These are phyloP conservation scores for Phytophthora ramorum DNA, from an alignment of 352 stramenopile species.

Conservation along the genomic window DNA sequence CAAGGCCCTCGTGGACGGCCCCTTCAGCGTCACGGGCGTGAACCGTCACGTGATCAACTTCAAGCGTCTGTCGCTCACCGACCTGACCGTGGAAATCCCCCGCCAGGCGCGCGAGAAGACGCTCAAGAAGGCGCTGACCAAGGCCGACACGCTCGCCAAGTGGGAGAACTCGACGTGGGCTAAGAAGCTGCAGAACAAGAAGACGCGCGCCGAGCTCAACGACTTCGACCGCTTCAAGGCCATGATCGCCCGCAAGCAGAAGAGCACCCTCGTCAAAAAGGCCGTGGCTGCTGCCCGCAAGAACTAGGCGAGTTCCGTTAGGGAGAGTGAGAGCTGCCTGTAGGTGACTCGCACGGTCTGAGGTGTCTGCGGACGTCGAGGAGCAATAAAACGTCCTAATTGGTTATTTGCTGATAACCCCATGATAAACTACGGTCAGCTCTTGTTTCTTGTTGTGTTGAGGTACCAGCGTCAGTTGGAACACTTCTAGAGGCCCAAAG, in stretches of 20 bases:
- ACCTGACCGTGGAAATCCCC: conserved; percentile 96
- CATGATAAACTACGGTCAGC: conserved; percentile 18
- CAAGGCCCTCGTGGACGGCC: conserved; percentile 98
- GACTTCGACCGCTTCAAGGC: conserved; percentile 99
- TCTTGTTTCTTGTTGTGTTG: neutral
- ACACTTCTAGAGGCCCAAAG: too few relatives aligned
- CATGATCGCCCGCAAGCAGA: conserved; percentile 99
- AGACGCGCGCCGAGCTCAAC: conserved; percentile 92
- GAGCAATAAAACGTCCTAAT: conserved; percentile 52
- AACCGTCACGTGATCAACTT: conserved; percentile 98
- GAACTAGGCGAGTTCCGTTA: conserved; percentile 50
- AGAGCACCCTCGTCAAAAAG: conserved; percentile 95
- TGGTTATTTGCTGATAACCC: conserved; percentile 44
- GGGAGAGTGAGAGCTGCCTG: conserved; percentile 3
- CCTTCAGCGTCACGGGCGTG: conserved; percentile 95
- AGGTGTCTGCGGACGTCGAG: conserved; percentile 16
- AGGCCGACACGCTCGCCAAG: conserved; percentile 92
- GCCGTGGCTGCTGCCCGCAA: conserved; percentile 79
- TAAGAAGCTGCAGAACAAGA: conserved; percentile 98
- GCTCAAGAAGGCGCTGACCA: conserved; percentile 92
- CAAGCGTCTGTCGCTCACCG: conserved; percentile 97
- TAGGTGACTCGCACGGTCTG: neutral
- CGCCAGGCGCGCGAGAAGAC: conserved; percentile 95
- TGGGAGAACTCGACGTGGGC: conserved; percentile 97
- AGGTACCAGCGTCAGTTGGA: too few relatives aligned